Conservation (phyloP, 2,329 filamentous ascomycete species). For the Didymella segeticola region DNA sequence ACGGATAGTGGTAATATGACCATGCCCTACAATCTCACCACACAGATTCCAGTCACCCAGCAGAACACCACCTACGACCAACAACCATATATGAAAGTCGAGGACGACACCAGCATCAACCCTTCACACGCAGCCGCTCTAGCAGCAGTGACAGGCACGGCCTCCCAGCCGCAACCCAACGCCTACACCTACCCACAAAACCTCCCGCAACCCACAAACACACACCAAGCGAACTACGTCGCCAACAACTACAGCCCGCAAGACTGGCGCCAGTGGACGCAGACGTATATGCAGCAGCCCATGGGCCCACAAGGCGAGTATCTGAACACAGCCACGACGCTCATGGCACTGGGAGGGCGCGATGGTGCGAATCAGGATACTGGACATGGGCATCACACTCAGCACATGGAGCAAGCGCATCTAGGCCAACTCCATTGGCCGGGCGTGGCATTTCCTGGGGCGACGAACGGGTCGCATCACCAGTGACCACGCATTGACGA, state of each 20-base stretch:
- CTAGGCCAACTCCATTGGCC: slow-evolving; percentile 40
- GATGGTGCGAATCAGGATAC: slow-evolving; percentile 31
- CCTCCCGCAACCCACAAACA: slow-evolving; percentile 25
- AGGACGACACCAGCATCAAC: slow-evolving; percentile 37
- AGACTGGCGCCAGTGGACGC: slow-evolving; percentile 47
- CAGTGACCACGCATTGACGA: slow-evolving; percentile 10
- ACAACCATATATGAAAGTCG: slow-evolving; percentile 32
- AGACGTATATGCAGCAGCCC: slow-evolving; percentile 40
- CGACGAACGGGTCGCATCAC: slow-evolving; percentile 31
- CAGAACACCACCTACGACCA: slow-evolving; percentile 37
- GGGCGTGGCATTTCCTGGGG: slow-evolving; percentile 34
- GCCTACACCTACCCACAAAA: slow-evolving; percentile 35
- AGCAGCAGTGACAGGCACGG: slow-evolving; percentile 32
- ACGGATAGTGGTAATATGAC: slow-evolving; percentile 12
- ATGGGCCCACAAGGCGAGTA: slow-evolving; percentile 39
- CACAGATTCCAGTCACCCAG: slow-evolving; percentile 29
- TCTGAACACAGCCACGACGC: slow-evolving; percentile 48
- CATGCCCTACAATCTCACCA: slow-evolving; percentile 38
- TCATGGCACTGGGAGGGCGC: slow-evolving; percentile 48
- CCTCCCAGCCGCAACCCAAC: slow-evolving; percentile 30
- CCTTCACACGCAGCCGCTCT: slow-evolving; percentile 40
- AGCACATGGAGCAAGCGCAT: slow-evolving; percentile 30
- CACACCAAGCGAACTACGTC: slow-evolving; percentile 32
- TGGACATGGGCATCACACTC: slow-evolving; percentile 18
- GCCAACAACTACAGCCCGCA: slow-evolving; percentile 35